These are phyloP conservation scores for Puccinia novopanici DNA, from an alignment of 1,284 basidiomycete species.

Conservation along the genomic window DNA sequence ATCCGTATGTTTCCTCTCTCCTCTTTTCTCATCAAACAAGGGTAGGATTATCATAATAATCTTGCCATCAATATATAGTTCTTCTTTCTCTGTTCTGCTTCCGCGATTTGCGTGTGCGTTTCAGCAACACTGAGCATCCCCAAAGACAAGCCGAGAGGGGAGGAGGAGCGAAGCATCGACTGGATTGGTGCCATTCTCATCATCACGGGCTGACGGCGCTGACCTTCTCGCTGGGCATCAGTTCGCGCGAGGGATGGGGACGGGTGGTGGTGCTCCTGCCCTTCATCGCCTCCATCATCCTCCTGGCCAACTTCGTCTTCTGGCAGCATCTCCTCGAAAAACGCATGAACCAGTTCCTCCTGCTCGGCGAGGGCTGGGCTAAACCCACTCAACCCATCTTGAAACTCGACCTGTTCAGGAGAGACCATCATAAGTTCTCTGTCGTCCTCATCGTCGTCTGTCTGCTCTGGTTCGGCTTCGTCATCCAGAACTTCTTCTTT, in stretches of 20 bases:
- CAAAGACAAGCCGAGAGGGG: not conserved
- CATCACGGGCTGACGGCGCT: conserved; percentile 13
- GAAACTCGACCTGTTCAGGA: conserved; percentile 34
- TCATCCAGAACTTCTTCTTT: conserved; percentile 44
- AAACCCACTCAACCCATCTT: conserved; percentile 23
- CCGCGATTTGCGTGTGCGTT: not conserved
- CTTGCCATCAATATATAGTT: conserved; percentile 32
- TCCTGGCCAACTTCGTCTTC: conserved; percentile 26
- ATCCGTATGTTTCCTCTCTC: conserved; percentile 21
- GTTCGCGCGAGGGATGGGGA: conserved; percentile 31
- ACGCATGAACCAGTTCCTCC: not conserved
- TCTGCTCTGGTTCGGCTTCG: conserved; percentile 39
- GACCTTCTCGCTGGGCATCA: conserved; percentile 4
- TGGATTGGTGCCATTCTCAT: conserved; percentile 36
- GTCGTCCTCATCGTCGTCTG: conserved; percentile 23
- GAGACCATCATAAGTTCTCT: conserved; percentile 24
- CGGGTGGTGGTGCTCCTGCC: conserved; percentile 15
- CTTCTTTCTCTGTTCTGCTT: conserved; percentile 37
- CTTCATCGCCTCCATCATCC: not conserved
- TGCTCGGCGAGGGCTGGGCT: not conserved
- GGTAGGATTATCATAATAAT: no score
- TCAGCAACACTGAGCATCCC: conserved; percentile 22
- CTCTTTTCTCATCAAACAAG: no score
- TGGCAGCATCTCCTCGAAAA: conserved; percentile 34
- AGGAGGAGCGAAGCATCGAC: conserved; percentile 8